Conservation (phyloP, 1,139 yeast genomes). For the Blastobotrys elegans region DNA sequence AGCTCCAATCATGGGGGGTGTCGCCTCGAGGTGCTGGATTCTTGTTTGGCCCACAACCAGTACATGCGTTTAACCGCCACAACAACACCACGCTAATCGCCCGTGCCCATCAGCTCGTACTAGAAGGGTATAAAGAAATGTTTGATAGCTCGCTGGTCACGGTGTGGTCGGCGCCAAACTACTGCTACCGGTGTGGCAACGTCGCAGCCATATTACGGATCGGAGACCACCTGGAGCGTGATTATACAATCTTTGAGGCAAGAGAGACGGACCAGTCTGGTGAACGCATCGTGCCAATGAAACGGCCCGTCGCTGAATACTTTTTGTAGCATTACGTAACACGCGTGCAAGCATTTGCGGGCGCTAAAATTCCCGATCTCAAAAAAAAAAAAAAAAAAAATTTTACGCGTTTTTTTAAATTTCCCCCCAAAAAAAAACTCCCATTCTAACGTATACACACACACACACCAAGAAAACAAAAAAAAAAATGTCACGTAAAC, state of each 20-base stretch:
- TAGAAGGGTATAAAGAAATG: slow-evolving; percentile 92
- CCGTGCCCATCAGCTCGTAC: slow-evolving; percentile 94
- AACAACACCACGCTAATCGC: slow-evolving; percentile 86
- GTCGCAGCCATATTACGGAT: slow-evolving; percentile 85
- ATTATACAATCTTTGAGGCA: slow-evolving; percentile 84
- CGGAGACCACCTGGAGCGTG: slow-evolving; percentile 64
- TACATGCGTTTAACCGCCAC: slow-evolving; percentile 65
- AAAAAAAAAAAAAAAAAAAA: neutral
- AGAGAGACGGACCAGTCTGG: slow-evolving; percentile 55
- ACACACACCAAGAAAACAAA: neutral
- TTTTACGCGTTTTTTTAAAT: neutral
- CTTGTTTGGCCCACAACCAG: slow-evolving; percentile 81
- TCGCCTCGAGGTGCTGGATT: slow-evolving; percentile 99
- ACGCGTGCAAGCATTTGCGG: too few species aligned
- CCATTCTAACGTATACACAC: neutral
- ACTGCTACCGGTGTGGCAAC: slow-evolving; percentile 92
- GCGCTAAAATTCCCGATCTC: neutral
- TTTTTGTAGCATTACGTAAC: slow-evolving; percentile 42
- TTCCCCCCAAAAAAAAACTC: neutral
- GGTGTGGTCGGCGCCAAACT: slow-evolving; percentile 92
- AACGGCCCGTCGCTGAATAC: slow-evolving; percentile 72
- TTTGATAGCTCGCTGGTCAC: slow-evolving; percentile 84
- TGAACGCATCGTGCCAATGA: slow-evolving; percentile 53
- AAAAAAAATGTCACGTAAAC: slow-evolving; percentile 13
- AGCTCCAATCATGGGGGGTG: slow-evolving; percentile 61